Evolutionary conservation across 805 yeast species (phyloP).

Genomic region (Candida schatavii): DNA sequence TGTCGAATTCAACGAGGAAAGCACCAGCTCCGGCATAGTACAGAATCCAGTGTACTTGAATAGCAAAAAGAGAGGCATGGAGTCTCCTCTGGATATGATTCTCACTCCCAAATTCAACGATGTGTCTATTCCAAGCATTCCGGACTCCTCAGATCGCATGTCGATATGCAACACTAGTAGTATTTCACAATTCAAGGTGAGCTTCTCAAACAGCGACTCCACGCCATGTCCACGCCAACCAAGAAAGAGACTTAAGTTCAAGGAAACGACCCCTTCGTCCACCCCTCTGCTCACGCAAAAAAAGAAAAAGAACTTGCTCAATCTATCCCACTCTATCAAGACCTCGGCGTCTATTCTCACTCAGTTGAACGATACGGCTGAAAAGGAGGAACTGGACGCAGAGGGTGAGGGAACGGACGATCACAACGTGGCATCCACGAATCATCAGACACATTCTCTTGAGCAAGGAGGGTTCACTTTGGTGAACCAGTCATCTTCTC

Average conservation of each 20-base stretch:
- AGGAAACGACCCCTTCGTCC: constrained; percentile 21
- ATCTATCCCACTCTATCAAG: constrained; percentile 31
- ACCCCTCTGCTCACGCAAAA: constrained; percentile 13
- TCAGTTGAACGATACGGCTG: constrained; percentile 16
- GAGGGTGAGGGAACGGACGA: constrained; percentile 8
- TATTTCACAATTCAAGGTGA: constrained; percentile 15
- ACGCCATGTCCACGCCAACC: constrained; percentile 45
- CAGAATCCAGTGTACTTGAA: constrained; percentile 19
- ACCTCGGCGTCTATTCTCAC: constrained; percentile 20
- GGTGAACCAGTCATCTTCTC: neutral
- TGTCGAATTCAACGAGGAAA: constrained; percentile 12
- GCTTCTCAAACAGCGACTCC: constrained; percentile 36
- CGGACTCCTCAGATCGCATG: constrained; percentile 13
- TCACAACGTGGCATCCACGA: constrained; percentile 4
- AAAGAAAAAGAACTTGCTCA: constrained; percentile 21
- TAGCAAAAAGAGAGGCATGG: constrained; percentile 24
- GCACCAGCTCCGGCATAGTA: neutral
- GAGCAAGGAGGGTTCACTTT: neutral
- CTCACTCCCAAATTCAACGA: constrained; percentile 18
- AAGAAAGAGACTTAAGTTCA: constrained; percentile 32
- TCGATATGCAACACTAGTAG: constrained; percentile 16
- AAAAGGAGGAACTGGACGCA: constrained; percentile 9
- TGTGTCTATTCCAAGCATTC: constrained; percentile 1
- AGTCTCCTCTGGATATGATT: constrained; percentile 23
- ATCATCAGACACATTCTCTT: neutral